Base-by-base conservation (phyloP, 2,329 filamentous ascomycete species). In the Clarireedia homoeocarpa region DNA sequence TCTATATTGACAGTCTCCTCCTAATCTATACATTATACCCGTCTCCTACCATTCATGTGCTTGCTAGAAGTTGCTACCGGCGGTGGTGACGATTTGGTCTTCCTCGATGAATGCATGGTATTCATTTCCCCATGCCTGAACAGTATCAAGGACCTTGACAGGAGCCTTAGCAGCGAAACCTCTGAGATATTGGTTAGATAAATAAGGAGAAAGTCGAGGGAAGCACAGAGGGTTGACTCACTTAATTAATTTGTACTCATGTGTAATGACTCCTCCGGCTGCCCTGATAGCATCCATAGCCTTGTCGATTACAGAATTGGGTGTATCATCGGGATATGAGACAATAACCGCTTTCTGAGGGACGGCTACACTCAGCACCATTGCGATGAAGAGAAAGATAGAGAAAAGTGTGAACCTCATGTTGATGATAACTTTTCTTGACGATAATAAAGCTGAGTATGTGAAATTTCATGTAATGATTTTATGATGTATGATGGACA, bases 81-180 rank as follows among this genome's bases (percentile, higher is more conserved):
- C 40, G 5, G 23, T 34, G 24, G 27, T 30, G 9, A 94, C 80
- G 26, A 85, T 72, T 67, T 86, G 75, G 67, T 96, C 90, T 66
- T 91, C 84, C 72, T 96, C 91, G 60, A 96, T 82, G 30, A 77
- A 70, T 1, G 84, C 82, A 51, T 81, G 74, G 71, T 84, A 85
- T 58, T 79, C 70, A 54, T 75, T 74, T 58, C 83, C 83, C 73
- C 81, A 76, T 1, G 81, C 74, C 63, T 85, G 80, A 30, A 96
- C 80, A 5, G 77, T 77, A 58, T 89, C 78, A 55, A 95, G 76
- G 20, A 84, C 79, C 64, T 83, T 82, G 57, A 82, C 81, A 1
- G 89, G 84, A 36, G 86, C 85, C 61, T 86, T 83, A 51, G 86
- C 87, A 34, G 89, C 82, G 69, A 95, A 94, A 48, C 86, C 89